Evolutionary conservation across 768 basidiomycete species (phyloP).

Genomic region (Cyathus striatus): DNA sequence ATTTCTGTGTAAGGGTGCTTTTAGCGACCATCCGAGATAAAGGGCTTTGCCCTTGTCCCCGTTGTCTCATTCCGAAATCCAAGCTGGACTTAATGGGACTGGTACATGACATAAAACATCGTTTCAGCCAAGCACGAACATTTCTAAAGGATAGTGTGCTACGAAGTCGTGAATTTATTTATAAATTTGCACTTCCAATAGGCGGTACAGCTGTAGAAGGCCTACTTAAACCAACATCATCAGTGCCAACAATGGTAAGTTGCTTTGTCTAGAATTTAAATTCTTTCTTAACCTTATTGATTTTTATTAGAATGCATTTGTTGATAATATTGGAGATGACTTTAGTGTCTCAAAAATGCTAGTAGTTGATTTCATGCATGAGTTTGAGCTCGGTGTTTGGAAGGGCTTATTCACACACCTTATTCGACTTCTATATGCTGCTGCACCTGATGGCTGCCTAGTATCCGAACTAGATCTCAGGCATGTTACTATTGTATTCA

Average conservation of each 20-base stretch:
- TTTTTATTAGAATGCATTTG: background rate
- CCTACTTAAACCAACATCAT: background rate
- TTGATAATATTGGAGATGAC: constrained; percentile 3
- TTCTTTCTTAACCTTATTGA: background rate
- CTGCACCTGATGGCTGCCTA: background rate
- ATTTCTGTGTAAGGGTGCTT: constrained; percentile 13
- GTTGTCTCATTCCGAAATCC: constrained; percentile 16
- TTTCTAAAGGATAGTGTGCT: background rate
- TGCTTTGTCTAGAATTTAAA: background rate
- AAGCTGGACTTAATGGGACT: constrained; percentile 21
- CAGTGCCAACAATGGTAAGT: background rate
- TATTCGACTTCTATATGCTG: background rate
- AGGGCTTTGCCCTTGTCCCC: constrained; percentile 29
- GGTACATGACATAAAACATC: constrained; percentile 10
- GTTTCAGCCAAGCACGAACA: background rate
- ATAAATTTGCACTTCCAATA: background rate
- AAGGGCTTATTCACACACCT: background rate
- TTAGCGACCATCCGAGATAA: constrained; percentile 21
- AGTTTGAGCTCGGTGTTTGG: background rate
- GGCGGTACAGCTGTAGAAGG: background rate
- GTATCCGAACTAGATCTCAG: background rate
- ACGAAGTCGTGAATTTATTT: background rate
- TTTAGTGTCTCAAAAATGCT: background rate
- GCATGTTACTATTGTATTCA: background rate
- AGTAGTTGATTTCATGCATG: background rate